Base-by-base conservation (phyloP, 2,329 filamentous ascomycete species). In the Cladosporium sp. region DNA sequence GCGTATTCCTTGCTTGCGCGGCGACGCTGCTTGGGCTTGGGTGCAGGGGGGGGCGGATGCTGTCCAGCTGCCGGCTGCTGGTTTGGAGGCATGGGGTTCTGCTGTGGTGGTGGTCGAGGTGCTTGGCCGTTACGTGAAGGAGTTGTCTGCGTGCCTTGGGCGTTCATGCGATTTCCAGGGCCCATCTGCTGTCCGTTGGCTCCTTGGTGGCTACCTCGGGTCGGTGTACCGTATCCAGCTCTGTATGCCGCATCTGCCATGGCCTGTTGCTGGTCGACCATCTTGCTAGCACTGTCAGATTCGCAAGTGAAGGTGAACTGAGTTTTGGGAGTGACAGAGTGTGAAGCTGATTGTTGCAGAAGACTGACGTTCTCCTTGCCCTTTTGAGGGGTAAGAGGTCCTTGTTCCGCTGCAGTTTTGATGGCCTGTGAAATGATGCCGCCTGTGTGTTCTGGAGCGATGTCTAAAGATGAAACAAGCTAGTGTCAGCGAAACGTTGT, bases 241-340 rank as follows among this genome's bases (percentile, higher is more conserved):
- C 63, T 30, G 67, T 66, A 58, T 62, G 66, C 68, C 23, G 69
- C 54, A 26, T 68, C 67, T 48, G 70, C 65, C 57, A 65, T 62
- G 13, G 64, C 64, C 56, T 75, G 72, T 62, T 60, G 54, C 57
- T 73, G 72, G 58, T 76, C 73, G 60, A 89, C 88, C 76, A 92
- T 86, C 64, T 90, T 88, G 66, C 90, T 92, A 0, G 91, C 89
- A 43, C 93, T 92, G 75, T 95, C 92, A 1, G 93, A 94, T 73
- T 96, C 91, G 78, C 93, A 97, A 14, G 92, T 96, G 75, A 99
- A 99, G 11, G 95, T 99, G 76, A 99, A 99, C 72, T 97, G 92
- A 0, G 91, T 90, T 65, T 93, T 92, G 6, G 89, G 86, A 39
- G 85, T 88, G 4, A 85, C 76, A 65, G 69, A 71, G 25, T 83